Base-by-base conservation (phyloP, 179 eudicot species). In the Nepenthes alata region DNA sequence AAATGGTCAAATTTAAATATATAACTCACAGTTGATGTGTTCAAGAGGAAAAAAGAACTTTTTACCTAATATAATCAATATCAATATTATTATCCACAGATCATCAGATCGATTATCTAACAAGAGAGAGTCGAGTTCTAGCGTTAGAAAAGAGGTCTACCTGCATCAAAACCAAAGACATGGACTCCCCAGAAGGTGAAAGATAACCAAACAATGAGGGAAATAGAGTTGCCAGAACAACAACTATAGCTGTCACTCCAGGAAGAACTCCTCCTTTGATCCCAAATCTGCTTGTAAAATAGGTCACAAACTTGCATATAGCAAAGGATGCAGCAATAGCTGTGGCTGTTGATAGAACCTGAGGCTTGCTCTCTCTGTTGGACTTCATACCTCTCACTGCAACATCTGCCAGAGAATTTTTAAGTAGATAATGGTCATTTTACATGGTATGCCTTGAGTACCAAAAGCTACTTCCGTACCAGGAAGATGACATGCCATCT, bases 121-220 rank as follows among this genome's bases (percentile, higher is more conserved):
- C 25, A 25, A 25, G 25, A 25, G 25, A 25, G 25, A 25, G 25
- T 25, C 25, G 25, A 25, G 25, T 25, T 25, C 1, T 25, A 25
- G 25, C 1, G 25, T 25, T 25, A 25, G 4, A 25, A 25, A 25
- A 25, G 25, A 25, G 25, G 25, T 25, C 7, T 65, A 76, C 95
- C 86, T 87, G 87, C 87, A 87, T 84, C 62, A 75, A 70, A 60
- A 84, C 63, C 64, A 71, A 12, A 63, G 95, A 78, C 47, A 84
- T 44, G 25, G 80, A 75, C 53, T 86, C 89, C 7, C 84, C 89
- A 59, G 85, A 81, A 57, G 87, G 87, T 37, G 87, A 84, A 75
- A 86, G 87, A 70, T 69, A 56, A 45, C 62, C 72, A 71, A 81
- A 81, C 38, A 70, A 69, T 61, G 53, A 47, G 11, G 95, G 95